Conservation (phyloP, 331 rosid genomes). For the Malus hybrid region DNA sequence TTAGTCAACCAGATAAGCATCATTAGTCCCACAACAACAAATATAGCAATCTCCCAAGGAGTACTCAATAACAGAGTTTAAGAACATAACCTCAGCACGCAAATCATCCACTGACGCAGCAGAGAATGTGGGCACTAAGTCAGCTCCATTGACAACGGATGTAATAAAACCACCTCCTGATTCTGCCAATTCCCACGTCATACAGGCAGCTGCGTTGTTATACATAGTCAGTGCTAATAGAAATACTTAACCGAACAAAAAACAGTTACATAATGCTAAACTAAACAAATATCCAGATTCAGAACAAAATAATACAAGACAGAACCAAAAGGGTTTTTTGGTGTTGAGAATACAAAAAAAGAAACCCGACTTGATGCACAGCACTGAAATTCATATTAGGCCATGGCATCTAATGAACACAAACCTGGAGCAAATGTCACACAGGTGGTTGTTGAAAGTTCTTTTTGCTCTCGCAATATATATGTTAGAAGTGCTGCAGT, state of each 20-base stretch:
- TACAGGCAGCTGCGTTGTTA: constrained; percentile 81
- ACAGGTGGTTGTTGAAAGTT: constrained; percentile 66
- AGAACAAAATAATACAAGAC: too few species aligned
- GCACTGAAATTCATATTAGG: constrained; percentile 1
- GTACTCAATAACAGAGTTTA: background rate
- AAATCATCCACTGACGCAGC: constrained; percentile 93
- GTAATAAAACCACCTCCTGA: constrained; percentile 70
- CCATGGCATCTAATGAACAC: constrained; percentile 3
- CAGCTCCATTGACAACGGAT: constrained; percentile 88
- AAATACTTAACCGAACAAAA: background rate
- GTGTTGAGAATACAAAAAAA: background rate
- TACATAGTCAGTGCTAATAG: constrained; percentile 14
- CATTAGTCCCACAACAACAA: background rate
- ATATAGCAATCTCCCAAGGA: background rate
- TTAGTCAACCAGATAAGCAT: too few species aligned
- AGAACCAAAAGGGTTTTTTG: background rate
- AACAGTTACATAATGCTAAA: background rate
- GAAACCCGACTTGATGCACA: background rate
- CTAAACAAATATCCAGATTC: too few species aligned
- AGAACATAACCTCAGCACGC: constrained; percentile 72
- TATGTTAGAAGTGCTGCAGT: constrained; percentile 91
- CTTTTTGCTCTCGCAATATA: constrained; percentile 83
- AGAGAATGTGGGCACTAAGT: constrained; percentile 92
- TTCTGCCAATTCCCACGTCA: constrained; percentile 98
- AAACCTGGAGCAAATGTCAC: constrained; percentile 94